Evolutionary conservation across 768 basidiomycete species (phyloP).

Genomic region (Pleurotus cornucopiae): DNA sequence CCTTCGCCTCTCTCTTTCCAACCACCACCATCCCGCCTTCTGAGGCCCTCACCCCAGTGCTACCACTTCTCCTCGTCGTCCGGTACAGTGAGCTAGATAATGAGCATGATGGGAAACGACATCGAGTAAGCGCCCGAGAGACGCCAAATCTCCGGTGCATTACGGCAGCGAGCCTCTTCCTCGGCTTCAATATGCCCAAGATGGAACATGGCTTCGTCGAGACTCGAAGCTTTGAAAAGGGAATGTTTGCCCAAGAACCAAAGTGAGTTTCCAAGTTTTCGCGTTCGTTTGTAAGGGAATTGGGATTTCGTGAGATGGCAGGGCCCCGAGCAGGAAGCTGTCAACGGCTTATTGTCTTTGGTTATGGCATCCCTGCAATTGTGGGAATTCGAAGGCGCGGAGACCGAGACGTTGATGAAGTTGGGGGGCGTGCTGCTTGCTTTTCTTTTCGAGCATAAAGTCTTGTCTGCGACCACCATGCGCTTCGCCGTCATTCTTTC

Average conservation of each 20-base stretch:
- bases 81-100: too few species aligned
- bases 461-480: constrained; percentile 14
- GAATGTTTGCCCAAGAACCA: too few species aligned
- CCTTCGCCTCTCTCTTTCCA: too few species aligned
- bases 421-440: background rate
- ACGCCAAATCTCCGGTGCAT: too few species aligned
- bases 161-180: too few species aligned
- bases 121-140: background rate
- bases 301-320: background rate
- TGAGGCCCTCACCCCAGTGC: too few species aligned
- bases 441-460: constrained; percentile 27
- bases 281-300: background rate
- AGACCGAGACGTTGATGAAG: background rate
- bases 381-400: constrained; percentile 4
- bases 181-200: too few species aligned
- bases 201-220: too few species aligned
- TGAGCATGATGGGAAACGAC: constrained; percentile 3
- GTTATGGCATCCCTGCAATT: constrained; percentile 2
- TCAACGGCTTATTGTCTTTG: background rate
- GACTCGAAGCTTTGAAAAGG: too few species aligned
- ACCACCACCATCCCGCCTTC: too few species aligned
- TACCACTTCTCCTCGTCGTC: too few species aligned
- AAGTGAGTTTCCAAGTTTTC: background rate
- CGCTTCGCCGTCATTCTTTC: constrained; percentile 19
- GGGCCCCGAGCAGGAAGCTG: background rate